phyloP scores from a whole-genome alignment of 2,329 filamentous ascomycete genomes.

The Cordyceps fumosorosea region DNA sequence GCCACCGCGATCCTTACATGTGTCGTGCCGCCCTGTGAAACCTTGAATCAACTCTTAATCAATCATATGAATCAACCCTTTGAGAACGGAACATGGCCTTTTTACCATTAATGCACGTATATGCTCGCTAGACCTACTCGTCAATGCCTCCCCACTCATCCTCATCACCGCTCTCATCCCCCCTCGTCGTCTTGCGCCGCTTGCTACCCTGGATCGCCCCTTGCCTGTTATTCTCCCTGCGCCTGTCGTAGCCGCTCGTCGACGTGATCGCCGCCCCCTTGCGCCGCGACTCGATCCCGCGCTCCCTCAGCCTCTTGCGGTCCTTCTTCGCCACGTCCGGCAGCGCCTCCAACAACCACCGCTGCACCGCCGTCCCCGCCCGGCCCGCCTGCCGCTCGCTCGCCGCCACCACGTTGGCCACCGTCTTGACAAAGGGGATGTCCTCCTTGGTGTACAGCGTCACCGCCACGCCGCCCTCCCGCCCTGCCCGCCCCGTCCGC shows the following conservation, averaged over 20 bases:
- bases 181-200: constrained; percentile 40
- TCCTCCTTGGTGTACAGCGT: constrained; percentile 97
- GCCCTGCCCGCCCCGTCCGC: constrained; percentile 80
- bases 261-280: constrained; percentile 59
- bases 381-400: constrained; percentile 66
- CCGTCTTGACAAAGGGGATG: constrained; percentile 77
- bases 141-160: constrained; percentile 45
- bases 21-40: no score
- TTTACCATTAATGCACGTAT: neutral
- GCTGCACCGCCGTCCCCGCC: constrained; percentile 56
- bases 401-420: constrained; percentile 85
- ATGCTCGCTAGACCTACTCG: constrained; percentile 23
- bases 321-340: constrained; percentile 79
- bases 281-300: constrained; percentile 69
- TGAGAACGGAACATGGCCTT: neutral
- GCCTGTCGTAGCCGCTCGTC: constrained; percentile 69
- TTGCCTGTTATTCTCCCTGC: constrained; percentile 58
- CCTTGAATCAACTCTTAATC: no score
- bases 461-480: constrained; percentile 80
- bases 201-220: constrained; percentile 59
- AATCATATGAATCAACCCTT: no score
- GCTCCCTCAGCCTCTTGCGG: constrained; percentile 72
- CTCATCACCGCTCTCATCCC: constrained; percentile 21
- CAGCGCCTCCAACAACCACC: constrained; percentile 83
- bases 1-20: neutral